Base-by-base conservation (phyloP, 2,329 filamentous ascomycete genomes). In the Exserohilum turcica region DNA sequence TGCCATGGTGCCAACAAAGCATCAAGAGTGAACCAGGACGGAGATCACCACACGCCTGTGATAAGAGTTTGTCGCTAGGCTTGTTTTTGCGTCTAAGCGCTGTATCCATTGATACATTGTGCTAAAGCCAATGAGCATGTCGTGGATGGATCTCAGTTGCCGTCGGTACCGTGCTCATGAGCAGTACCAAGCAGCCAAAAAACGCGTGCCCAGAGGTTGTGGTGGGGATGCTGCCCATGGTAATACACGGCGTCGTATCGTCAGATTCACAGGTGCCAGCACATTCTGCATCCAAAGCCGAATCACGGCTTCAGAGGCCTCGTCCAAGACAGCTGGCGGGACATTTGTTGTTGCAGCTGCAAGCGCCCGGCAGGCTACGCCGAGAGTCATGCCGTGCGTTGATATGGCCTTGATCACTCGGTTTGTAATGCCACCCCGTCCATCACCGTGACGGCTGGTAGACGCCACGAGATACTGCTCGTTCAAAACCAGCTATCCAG, bases 401-500 rank as follows among this genome's bases (percentile, higher is more conserved):
- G 91, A 93, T 37, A 99, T 82, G 33, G 92, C 83, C 73, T 97
- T 97, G 74, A 99, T 88, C n/a, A n/a, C n/a, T n/a, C n/a, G n/a
- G n/a, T 99, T 99, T 3, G 94, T n/a, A n/a, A n/a, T n/a, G n/a
- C n/a, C 83, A 19, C 79, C 75, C 8, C 78, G 68, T 16, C 76
- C 76, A 27, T 72, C 52, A 50, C 59, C 54, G 52, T 66, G 48
- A 60, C 70, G 61, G 65, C 72, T 63, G 66, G 74, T 62, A 80
- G 83, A 79, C 21, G 82, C 83, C 49, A 97, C 87, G 90, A 99
- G 96, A 76, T 97, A 99, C 76, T 99, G 94, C 75, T 99, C 94
- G 75, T 99, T 99, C 60, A 99, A 78, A 24, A 97, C 92, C 65
- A 99, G 84, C 91, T 96, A 61, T 45, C 28, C 29, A 15, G 15